These are phyloP conservation scores for Penicillium diatomitis DNA, from an alignment of 495 filamentous ascomycete species.

Conservation along the genomic window DNA sequence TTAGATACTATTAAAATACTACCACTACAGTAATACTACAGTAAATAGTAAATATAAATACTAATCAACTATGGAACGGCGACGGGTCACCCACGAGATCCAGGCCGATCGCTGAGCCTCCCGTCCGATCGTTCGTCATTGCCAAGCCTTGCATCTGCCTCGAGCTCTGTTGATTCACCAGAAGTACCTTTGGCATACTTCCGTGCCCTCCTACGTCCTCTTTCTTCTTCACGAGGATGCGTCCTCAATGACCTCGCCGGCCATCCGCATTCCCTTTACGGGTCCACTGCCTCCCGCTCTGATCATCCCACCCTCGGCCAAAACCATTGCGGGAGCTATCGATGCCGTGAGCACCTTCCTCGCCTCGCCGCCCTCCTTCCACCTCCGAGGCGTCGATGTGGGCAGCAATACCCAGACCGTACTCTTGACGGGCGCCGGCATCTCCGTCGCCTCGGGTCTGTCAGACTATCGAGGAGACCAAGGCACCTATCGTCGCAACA, in stretches of 20 bases:
- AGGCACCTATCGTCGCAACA: slow-evolving; percentile 88
- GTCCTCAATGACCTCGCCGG: slow-evolving; percentile 51
- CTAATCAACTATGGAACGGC: too few species aligned
- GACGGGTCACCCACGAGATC: background rate
- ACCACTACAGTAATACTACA: too few species aligned
- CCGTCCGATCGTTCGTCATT: background rate
- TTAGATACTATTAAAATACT: too few species aligned
- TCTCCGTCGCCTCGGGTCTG: slow-evolving; percentile 86
- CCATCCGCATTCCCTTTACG: slow-evolving; percentile 88
- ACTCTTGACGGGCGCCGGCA: slow-evolving; percentile 85
- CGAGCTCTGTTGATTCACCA: background rate
- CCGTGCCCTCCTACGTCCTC: background rate
- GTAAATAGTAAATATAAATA: too few species aligned
- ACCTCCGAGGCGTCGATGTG: slow-evolving; percentile 40
- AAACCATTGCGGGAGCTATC: slow-evolving; percentile 61
- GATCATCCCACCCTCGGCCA: slow-evolving; percentile 62
- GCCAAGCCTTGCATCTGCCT: background rate
- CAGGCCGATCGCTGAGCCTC: background rate
- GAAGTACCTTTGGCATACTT: too few species aligned
- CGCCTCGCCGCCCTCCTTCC: slow-evolving; percentile 40
- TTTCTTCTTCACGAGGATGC: slow-evolving; percentile 13
- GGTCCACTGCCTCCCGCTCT: slow-evolving; percentile 68
- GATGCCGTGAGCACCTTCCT: slow-evolving; percentile 70
- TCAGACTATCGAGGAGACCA: slow-evolving; percentile 86
- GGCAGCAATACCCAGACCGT: slow-evolving; percentile 47